These are phyloP conservation scores for Penicillium desertorum DNA, from an alignment of 495 filamentous ascomycete species.

Conservation along the genomic window DNA sequence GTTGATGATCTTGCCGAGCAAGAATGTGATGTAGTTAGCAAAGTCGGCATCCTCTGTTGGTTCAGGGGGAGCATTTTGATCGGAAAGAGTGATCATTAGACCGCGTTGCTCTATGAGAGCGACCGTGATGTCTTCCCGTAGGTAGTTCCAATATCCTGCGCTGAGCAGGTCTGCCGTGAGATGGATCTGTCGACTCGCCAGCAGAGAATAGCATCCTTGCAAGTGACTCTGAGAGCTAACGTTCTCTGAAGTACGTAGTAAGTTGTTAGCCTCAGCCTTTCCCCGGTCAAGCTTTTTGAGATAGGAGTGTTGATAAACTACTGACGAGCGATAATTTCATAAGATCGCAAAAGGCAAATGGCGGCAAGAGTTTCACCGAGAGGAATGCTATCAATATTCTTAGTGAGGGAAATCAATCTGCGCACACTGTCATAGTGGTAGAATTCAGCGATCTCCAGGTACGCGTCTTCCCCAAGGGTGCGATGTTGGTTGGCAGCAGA, in stretches of 20 bases:
- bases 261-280: no score
- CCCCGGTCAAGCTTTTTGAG: no score
- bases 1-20: conserved; percentile 38
- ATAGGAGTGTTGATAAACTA: no score
- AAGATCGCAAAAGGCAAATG: conserved; percentile 39
- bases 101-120: conserved; percentile 32
- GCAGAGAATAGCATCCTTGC: conserved; percentile 30
- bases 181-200: conserved; percentile 19
- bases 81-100: conserved; percentile 32
- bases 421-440: conserved; percentile 29
- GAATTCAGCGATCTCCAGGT: conserved; percentile 19
- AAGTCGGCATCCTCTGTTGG: conserved; percentile 23
- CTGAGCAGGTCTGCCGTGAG: conserved; percentile 23
- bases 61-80: conserved; percentile 17
- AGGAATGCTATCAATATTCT: conserved; percentile 17
- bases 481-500: conserved; percentile 27
- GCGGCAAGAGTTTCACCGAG: conserved; percentile 33
- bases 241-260: conserved; percentile 11
- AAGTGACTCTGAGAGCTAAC: conserved; percentile 27
- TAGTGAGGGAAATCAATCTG: conserved; percentile 15
- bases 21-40: conserved; percentile 31
- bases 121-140: conserved; percentile 41
- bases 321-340: conserved; percentile 36
- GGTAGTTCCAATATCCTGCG: conserved; percentile 43
- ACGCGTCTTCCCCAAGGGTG: conserved; percentile 3